Conservation (phyloP, 192 early-diverging fungal genomes). For the Physocladia obscura region DNA sequence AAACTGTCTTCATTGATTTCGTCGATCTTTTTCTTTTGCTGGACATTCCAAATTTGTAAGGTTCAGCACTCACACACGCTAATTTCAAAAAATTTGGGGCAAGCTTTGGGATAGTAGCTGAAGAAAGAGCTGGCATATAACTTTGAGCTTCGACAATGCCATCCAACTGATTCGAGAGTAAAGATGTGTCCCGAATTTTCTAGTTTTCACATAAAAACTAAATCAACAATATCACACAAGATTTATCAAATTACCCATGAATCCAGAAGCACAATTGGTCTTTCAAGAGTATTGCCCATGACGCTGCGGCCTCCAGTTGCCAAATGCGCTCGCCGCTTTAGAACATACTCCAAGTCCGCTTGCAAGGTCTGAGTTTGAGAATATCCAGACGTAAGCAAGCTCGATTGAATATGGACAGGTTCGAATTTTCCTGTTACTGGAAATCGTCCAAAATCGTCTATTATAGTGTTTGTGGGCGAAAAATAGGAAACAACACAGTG, state of each 20-base stretch:
- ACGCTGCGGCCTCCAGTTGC: not conserved
- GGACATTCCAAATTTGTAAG: too few relatives aligned
- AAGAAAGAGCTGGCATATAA: too few relatives aligned
- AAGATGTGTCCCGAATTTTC: constrained; percentile 1
- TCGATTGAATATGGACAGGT: too few relatives aligned
- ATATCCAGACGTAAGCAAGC: not conserved
- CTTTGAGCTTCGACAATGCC: not conserved
- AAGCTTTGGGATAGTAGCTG: too few relatives aligned
- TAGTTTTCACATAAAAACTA: not conserved
- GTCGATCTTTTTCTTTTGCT: not conserved
- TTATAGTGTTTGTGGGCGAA: not conserved
- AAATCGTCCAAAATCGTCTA: not conserved
- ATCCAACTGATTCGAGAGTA: constrained; percentile 5
- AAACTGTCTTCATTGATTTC: too few relatives aligned
- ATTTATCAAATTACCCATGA: constrained; percentile 10
- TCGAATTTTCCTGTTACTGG: too few relatives aligned
- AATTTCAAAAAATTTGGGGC: too few relatives aligned
- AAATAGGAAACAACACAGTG: constrained; percentile 18
- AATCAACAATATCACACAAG: not conserved
- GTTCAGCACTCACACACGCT: too few relatives aligned
- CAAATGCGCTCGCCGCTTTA: not conserved
- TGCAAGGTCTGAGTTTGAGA: constrained; percentile 9
- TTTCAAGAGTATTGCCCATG: constrained; percentile 14
- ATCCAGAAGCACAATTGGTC: constrained; percentile 7
- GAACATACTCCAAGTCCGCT: constrained; percentile 21